phyloP scores from a whole-genome alignment of 371 early-diverging fungal species.

The Syncephalastrum monosporum region DNA sequence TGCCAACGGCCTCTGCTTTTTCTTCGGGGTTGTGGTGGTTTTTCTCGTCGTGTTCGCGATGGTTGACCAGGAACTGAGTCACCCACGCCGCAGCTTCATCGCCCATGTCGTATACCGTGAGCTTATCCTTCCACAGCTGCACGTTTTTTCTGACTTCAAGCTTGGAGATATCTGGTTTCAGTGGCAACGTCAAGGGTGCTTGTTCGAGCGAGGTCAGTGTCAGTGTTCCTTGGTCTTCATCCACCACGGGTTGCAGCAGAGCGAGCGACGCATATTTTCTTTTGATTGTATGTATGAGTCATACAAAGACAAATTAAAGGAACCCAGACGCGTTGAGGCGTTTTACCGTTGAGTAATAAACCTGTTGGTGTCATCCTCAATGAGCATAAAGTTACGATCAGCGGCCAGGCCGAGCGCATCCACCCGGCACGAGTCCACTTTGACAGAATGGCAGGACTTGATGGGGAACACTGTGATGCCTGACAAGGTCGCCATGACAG shows the following conservation, averaged over 20 bases:
- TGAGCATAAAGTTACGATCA: conserved; percentile 48
- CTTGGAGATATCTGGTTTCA: conserved; percentile 22
- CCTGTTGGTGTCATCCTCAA: conserved; percentile 30
- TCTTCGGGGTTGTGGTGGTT: conserved; percentile 26
- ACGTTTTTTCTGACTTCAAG: conserved; percentile 16
- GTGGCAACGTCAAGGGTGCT: conserved; percentile 24
- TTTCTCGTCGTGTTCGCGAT: conserved; percentile 27
- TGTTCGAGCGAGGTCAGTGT: conserved; percentile 28
- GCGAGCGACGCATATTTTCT: conserved; percentile 45
- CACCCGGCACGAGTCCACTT: conserved; percentile 31
- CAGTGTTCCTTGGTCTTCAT: conserved; percentile 18
- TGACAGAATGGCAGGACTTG: conserved; percentile 44
- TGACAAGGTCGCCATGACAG: conserved; percentile 1
- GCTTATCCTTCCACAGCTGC: conserved; percentile 30
- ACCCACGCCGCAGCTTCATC: conserved; percentile 41
- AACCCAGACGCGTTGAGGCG: neutral
- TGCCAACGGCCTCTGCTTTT: conserved; percentile 2
- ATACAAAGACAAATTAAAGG: neutral
- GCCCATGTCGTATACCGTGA: conserved; percentile 43
- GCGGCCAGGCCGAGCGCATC: conserved; percentile 32
- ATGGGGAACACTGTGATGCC: conserved; percentile 40
- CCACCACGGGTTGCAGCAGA: conserved; percentile 26
- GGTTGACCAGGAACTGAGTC: conserved; percentile 22
- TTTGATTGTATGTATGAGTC: neutral
- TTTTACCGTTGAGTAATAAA: conserved; percentile 47